A percentile compares a stretch with the other conserved stretches of the same genome.
These are phyloP conservation scores for Pichia deserticola DNA, from an alignment of 805 yeast genomes.

Conservation along the genomic window DNA sequence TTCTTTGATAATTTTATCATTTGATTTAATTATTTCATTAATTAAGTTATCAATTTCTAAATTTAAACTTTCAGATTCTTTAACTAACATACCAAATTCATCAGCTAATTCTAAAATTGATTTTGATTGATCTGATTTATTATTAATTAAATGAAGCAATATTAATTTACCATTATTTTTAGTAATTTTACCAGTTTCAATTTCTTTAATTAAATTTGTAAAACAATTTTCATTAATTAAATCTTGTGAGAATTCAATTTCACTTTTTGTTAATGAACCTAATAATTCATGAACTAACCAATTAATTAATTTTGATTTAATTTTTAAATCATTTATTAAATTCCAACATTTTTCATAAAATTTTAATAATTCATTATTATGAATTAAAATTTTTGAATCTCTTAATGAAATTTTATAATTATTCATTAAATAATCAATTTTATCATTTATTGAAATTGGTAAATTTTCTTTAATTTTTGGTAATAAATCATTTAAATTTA, in stretches of 20 bases:
- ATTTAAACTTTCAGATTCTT: constrained; percentile 9
- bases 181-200: constrained; percentile 38
- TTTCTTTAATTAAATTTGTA: constrained; percentile 46
- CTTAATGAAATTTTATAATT: constrained; percentile 49
- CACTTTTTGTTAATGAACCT: constrained; percentile 56
- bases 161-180: constrained; percentile 61
- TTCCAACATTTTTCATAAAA: constrained; percentile 45
- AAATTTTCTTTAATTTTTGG: constrained; percentile 33
- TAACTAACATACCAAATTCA: constrained; percentile 41
- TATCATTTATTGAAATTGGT: constrained; percentile 58
- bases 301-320: constrained; percentile 7
- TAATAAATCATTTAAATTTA: constrained; percentile 37
- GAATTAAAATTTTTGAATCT: constrained; percentile 66
- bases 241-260: constrained; percentile 27
- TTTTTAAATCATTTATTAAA: constrained; percentile 13
- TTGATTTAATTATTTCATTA: constrained; percentile 24
- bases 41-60: constrained; percentile 27
- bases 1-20: constrained; percentile 50
- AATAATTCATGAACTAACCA: constrained; percentile 81
- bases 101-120: constrained; percentile 41
- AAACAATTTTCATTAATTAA: constrained; percentile 37
- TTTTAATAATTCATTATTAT: constrained; percentile 38
- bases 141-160: constrained; percentile 51
- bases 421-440: constrained; percentile 36
- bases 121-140: constrained; percentile 31